phyloP scores from a whole-genome alignment of 2,329 filamentous ascomycete genomes.

The Phyllosticta citrichinensis region DNA sequence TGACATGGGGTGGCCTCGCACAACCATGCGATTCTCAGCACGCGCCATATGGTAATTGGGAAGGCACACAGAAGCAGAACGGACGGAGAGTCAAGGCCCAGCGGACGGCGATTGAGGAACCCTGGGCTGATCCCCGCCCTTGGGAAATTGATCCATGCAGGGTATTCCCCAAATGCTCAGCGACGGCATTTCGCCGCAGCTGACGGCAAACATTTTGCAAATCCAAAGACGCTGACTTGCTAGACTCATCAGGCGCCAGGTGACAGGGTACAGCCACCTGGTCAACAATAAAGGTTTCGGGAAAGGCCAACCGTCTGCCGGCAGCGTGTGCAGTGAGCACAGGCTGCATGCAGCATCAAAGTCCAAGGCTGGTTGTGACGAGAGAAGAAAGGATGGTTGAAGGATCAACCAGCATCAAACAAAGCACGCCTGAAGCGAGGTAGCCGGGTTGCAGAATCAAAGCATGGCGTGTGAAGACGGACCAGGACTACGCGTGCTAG shows the following conservation, averaged over 20 bases:
- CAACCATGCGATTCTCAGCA: conserved; percentile 5
- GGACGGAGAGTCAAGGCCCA: conserved; percentile 6
- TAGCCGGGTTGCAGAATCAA: background rate
- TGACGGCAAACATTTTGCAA: conserved; percentile 7
- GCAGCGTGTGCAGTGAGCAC: background rate
- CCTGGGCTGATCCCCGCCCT: conserved; percentile 1
- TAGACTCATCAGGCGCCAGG: background rate
- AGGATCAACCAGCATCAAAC: background rate
- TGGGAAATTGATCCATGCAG: conserved; percentile 9
- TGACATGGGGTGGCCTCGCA: conserved; percentile 9
- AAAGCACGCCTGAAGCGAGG: conserved; percentile 1
- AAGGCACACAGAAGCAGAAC: background rate
- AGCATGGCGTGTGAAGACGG: background rate
- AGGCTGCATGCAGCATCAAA: background rate
- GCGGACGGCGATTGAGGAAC: background rate
- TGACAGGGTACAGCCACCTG: background rate
- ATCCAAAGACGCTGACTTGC: conserved; percentile 6
- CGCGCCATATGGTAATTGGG: background rate
- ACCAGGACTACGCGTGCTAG: background rate
- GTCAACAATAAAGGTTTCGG: background rate
- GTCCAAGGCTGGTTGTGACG: background rate
- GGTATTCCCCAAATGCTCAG: conserved; percentile 5
- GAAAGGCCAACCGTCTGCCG: background rate
- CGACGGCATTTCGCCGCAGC: conserved; percentile 1
- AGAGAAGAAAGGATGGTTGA: conserved; percentile 2